Base-by-base conservation (phyloP, 768 basidiomycete genomes). In the Trametopsis cervina region DNA sequence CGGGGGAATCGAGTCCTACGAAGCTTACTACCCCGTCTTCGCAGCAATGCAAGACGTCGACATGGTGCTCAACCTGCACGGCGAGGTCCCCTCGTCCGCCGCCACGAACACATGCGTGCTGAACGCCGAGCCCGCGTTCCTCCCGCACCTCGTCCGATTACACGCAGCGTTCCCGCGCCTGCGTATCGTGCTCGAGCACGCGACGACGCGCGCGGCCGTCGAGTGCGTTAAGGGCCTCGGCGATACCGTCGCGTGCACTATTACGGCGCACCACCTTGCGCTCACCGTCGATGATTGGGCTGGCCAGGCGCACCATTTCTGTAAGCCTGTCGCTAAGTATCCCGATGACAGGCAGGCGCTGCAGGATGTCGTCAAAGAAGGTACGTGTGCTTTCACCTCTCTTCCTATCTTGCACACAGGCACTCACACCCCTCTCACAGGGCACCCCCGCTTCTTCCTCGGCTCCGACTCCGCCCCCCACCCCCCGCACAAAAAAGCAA, bases 401-500 rank as follows among this genome's bases (percentile, higher is more conserved):
- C 27, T 17, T 20, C 38, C 40, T 26, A 13, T 21, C 10, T 6
- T 29, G 43, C n/a, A 33, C 43, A 40, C 35, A 40, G 42, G 41
- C 51, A 26, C 42, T 36, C 13, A 41, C 40, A 22, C 13, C 13
- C 11, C 20, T 35, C 37, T 29, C 1, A 3, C 56, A 81, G 94
- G 94, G 3, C 88, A 95, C 65, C 85, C 91, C 3, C 83, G 89
- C 41, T 99, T 99, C 68, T 99, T 99, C 78, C 74, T 99, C 47
- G 96, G 96, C 17, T 94, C 90, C 15, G 96, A 99, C 67, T 92
- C 89, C 23, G 96, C 96, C 1, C 96, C 96, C 35, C 96, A 99
- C 65, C 83, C 87, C 4, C 74, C 75, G 24, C 62, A 70, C 23
- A 69, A 74, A 45, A 85, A 92, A 65, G 76, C 85, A 3, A 81